These are phyloP conservation scores for Candida tibetensis DNA, from an alignment of 805 yeast genomes.

Conservation along the genomic window DNA sequence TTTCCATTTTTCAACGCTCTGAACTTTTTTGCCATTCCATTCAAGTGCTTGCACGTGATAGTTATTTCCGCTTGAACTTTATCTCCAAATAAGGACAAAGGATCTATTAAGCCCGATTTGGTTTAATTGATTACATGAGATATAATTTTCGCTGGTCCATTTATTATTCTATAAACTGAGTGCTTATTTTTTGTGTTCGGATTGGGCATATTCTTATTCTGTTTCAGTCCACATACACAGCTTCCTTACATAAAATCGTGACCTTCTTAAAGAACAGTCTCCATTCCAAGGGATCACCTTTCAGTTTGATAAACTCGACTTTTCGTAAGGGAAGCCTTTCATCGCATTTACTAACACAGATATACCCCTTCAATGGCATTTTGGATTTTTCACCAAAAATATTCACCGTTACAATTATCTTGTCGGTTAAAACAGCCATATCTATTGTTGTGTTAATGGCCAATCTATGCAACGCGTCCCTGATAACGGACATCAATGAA, in stretches of 20 bases:
- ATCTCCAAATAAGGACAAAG: too few relatives aligned
- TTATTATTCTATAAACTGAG: too few relatives aligned
- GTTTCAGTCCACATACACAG: slow-evolving; percentile 44
- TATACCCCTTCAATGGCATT: background rate
- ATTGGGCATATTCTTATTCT: too few relatives aligned
- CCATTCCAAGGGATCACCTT: slow-evolving; percentile 76
- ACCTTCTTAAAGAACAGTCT: slow-evolving; percentile 59
- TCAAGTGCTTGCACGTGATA: too few relatives aligned
- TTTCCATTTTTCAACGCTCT: too few relatives aligned
- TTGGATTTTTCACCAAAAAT: background rate
- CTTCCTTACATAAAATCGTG: slow-evolving; percentile 55
- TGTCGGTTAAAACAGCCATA: background rate
- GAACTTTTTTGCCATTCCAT: too few relatives aligned
- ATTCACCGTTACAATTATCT: background rate
- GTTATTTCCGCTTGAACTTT: too few relatives aligned
- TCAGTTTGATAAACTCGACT: slow-evolving; percentile 52
- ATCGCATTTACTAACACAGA: slow-evolving; percentile 22
- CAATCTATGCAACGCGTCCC: slow-evolving; percentile 41
- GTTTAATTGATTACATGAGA: too few relatives aligned
- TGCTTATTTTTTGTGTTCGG: too few relatives aligned
- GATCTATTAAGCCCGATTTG: too few relatives aligned
- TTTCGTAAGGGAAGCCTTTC: slow-evolving; percentile 20
- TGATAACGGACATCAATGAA: slow-evolving; percentile 38
- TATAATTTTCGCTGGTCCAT: too few relatives aligned
- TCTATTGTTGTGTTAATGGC: slow-evolving; percentile 25